phyloP scores from a whole-genome alignment of 2,329 filamentous ascomycete species.

The Paecilomyces sp. region DNA sequence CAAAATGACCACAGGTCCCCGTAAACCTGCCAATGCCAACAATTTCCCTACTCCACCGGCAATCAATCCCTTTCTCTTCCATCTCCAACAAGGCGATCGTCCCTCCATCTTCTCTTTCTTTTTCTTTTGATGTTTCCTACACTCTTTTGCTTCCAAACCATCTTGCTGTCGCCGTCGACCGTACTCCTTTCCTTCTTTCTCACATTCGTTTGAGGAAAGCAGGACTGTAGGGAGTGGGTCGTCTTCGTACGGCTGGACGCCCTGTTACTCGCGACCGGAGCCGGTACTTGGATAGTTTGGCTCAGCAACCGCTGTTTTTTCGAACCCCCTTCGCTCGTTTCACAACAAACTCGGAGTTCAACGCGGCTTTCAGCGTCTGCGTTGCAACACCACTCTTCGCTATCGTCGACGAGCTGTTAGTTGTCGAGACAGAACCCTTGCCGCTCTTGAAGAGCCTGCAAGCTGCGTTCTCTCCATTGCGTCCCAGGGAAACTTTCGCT shows the following conservation, averaged over 20 bases:
- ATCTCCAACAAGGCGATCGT: conserved; percentile 10
- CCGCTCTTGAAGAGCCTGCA: background rate
- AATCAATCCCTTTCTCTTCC: conserved; percentile 20
- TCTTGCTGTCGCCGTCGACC: conserved; percentile 5
- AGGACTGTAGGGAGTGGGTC: conserved; percentile 1
- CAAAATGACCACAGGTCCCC: conserved; percentile 22
- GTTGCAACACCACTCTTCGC: background rate
- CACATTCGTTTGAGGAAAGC: conserved; percentile 19
- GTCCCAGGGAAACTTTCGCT: background rate
- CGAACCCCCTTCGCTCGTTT: conserved; percentile 20
- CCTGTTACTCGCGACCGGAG: conserved; percentile 10
- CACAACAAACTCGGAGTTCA: conserved; percentile 15
- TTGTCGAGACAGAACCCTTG: background rate
- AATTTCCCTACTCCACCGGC: conserved; percentile 17
- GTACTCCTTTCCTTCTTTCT: conserved; percentile 18
- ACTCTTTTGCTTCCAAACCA: conserved; percentile 12
- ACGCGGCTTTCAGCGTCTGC: background rate
- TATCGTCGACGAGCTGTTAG: background rate
- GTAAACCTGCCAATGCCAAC: conserved; percentile 14
- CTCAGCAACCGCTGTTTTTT: conserved; percentile 17
- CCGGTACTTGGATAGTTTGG: conserved; percentile 14
- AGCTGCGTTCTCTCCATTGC: background rate
- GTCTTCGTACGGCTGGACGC: conserved; percentile 1
- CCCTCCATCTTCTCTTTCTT: conserved; percentile 16
- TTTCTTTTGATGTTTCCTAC: conserved; percentile 13